Evolutionary conservation across 139 green algal species (phyloP), one percentile per base, ranked within the genome.

Genomic region (Coelastrella sp.): DNA sequence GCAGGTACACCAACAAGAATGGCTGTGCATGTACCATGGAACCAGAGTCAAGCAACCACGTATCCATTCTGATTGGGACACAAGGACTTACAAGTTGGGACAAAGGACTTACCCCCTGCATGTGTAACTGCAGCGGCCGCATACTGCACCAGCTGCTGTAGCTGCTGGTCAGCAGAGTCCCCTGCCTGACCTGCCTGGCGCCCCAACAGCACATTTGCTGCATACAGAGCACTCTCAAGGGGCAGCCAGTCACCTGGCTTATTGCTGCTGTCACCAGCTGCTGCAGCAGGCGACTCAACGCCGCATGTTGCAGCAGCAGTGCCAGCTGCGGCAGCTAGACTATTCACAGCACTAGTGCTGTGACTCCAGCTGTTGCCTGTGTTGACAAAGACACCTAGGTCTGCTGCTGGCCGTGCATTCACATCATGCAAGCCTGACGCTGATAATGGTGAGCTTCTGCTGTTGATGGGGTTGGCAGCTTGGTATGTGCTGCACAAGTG

Each of bases 221-320:
- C 93, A 68, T 96, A 97, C 57, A 97, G 78, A 7, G 81, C 85
- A 60, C 90, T 93, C 90, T 97, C 95, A 22, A 95, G 80, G 61
- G 84, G 72, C 66, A 92, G 49, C 90, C 90, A 92, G 19, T 73
- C 63, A 5, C 73, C 75, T 49, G 65, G 15, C 35, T 25, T 35
- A 70, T 12, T 7, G 14, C 85, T 72, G 1, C 49, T 63, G 11
- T 24, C 72, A 22, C 58, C 22, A 5, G 15, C 72, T 60, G 90
- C 89, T 70, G 80, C 75, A 56, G 60, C 56, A 22, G 84, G 78
- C 19, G 25, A 85, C 6, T 68, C 85, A 14, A n/a, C 78, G 14
- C 24, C 66, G 0, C 11, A 0, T 6, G 17, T 17, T 57, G 25
- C 35, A 61, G 76, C 76, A 61, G 74, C 75, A 5, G 27, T 25